These are phyloP conservation scores for Suillus occidentalis DNA, from an alignment of 768 basidiomycete species.

Conservation along the genomic window DNA sequence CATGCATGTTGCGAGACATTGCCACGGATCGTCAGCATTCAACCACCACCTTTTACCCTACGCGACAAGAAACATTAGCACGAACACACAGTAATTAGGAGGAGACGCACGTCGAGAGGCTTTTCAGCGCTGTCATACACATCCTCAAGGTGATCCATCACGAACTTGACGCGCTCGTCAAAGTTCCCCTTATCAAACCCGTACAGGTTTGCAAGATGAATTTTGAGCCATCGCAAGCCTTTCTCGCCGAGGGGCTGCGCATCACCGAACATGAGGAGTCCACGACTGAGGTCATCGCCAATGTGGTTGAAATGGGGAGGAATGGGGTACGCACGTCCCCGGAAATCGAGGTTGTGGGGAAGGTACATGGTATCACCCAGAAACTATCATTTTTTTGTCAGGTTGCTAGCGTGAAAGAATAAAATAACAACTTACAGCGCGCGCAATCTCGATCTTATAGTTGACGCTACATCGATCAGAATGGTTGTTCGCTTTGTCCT, in stretches of 20 bases:
- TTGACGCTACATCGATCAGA: constrained; percentile 91
- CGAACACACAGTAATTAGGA: constrained; percentile 1
- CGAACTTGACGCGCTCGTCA: constrained; percentile 85
- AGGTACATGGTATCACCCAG: constrained; percentile 86
- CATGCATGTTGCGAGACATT: constrained; percentile 90
- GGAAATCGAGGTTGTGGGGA: constrained; percentile 96
- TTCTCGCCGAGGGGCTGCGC: constrained; percentile 76
- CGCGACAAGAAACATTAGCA: constrained; percentile 3
- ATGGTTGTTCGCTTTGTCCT: constrained; percentile 77
- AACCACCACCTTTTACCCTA: constrained; percentile 87
- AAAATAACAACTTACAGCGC: constrained; percentile 58
- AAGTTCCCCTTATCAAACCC: constrained; percentile 96
- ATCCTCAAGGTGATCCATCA: constrained; percentile 68
- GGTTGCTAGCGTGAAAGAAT: constrained; percentile 1
- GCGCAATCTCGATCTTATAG: constrained; percentile 95
- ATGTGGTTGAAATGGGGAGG: constrained; percentile 95
- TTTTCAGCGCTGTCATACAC: constrained; percentile 81
- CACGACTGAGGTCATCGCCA: constrained; percentile 90
- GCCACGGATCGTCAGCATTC: constrained; percentile 94
- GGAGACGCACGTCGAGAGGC: constrained; percentile 63
- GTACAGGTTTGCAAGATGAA: constrained; percentile 90
- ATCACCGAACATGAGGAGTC: constrained; percentile 82
- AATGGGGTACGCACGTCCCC: constrained; percentile 95
- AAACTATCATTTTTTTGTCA: constrained; percentile 50
- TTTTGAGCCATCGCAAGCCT: constrained; percentile 92